Evolutionary conservation across 2,329 filamentous ascomycete species (phyloP), one percentile per base, ranked within the genome.

Genomic region (Didymosphaeria variabile): DNA sequence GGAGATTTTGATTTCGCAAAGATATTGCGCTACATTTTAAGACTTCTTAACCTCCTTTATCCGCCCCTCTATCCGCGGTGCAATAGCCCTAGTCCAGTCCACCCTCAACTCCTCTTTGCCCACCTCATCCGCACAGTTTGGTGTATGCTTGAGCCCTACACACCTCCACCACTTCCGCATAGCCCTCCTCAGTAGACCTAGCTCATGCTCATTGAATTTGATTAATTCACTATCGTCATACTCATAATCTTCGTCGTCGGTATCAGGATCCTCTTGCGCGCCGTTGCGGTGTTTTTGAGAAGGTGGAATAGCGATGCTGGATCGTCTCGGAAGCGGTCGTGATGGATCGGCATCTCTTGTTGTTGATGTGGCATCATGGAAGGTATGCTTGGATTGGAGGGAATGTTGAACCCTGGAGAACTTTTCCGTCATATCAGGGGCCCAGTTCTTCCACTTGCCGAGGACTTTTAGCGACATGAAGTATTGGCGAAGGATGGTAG

Each of bases 401-500:
- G 84, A 84, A 29, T 86, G 81, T 36, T 91, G 88, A 2, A 95
- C 87, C 12, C 79, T 76, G 26, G 81, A 79, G 89, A 92, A 96
- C 73, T 92, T 89, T 1, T 82, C 79, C 17, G 84, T 80, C 72
- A 92, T 82, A 61, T 83, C 84, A 1, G 85, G 81, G 15, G 89
- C 86, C 82, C 91, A 91, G 60, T 88, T 84, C 61, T 87, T 88
- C 93, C 93, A 97, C 70, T 88, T 87, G 19, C 92, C 91, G 29
- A 97, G 80, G 0, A 94, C 90, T 58, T 92, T 91, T 46, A 97
- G 83, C 7, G 89, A 91, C 85, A 97, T 90, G 79, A 97, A 97
- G 78, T 97, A 97, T 75, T 97, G 93, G 13, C 93, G 88, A 21
- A 97, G 84, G 76, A 97, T 89, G 72, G 91, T 92, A 52, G 91